Percentiles rank a stretch among this genome's conserved stretches.
Conservation (phyloP, 306 rosid genomes). For the barrel medic (Medicago truncatula) region DNA sequence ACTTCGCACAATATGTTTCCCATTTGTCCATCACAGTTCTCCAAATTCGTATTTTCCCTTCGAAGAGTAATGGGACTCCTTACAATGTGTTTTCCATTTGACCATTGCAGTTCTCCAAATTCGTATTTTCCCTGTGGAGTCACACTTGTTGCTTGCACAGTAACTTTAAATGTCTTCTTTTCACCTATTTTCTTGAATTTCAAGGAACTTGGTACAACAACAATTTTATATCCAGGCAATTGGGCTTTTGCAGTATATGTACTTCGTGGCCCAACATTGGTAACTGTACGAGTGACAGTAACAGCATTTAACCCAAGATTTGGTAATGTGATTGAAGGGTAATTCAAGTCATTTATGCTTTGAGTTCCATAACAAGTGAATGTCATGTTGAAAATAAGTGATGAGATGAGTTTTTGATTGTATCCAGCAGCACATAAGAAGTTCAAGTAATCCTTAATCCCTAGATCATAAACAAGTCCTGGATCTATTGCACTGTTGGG, state of each 20-base stretch:
- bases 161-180: slow-evolving; percentile 54
- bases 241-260: slow-evolving; percentile 50
- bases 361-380: slow-evolving; percentile 46
- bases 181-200: slow-evolving; percentile 54
- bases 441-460: slow-evolving; percentile 40
- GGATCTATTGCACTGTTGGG: slow-evolving; percentile 57
- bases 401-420: slow-evolving; percentile 36
- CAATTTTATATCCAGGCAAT: slow-evolving; percentile 49
- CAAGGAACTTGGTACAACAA: slow-evolving; percentile 53
- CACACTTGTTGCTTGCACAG: slow-evolving; percentile 41
- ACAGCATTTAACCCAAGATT: slow-evolving; percentile 34
- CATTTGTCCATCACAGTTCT: slow-evolving; percentile 37
- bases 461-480: slow-evolving; percentile 50
- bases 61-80: slow-evolving; percentile 59
- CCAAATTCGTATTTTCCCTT: slow-evolving; percentile 42
- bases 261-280: slow-evolving; percentile 59
- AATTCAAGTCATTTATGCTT: slow-evolving; percentile 58
- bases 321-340: slow-evolving; percentile 71
- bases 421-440: slow-evolving; percentile 51
- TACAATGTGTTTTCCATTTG: slow-evolving; percentile 57
- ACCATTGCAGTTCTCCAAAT: slow-evolving; percentile 52
- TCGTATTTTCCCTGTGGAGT: slow-evolving; percentile 12
- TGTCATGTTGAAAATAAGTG: slow-evolving; percentile 33
- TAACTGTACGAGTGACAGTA: slow-evolving; percentile 41
- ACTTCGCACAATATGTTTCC: slow-evolving; percentile 57